Base-by-base conservation (phyloP, 1,284 basidiomycete species). In the Macrocybe sp. region DNA sequence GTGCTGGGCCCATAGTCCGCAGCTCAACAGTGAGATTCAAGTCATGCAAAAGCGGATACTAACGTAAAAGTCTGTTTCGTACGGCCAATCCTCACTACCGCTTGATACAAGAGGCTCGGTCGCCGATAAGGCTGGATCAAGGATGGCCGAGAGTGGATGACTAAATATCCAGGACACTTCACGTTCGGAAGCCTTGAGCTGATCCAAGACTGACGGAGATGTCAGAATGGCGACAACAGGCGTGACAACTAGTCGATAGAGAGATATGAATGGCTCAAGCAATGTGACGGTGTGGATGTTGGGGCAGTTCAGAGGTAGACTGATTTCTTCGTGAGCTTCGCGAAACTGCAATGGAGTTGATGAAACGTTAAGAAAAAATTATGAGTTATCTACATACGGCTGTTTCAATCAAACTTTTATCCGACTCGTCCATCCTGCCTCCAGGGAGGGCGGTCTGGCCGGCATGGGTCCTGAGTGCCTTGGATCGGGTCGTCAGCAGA, bases 371-470 rank as follows among this genome's bases (percentile, higher is more conserved):
- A 9, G 12, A 16, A 34, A 39, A 33, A 9, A 14, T 29, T 30
- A 37, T 28, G 12, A 38, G 33, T 16, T 31, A 32, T 45, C n/a
- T 22, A 65, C 70, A 46, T 52, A 93, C 90, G 10, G 92, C 92
- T 37, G 92, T 91, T 41, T 76, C 67, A 8, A 85, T 63, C 1
- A 85, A 67, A 57, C 77, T 75, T 1, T 59, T 59, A 62, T 95
- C 91, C 2, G 72, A 72, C 9, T 76, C 71, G 57, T 94, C 92
- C 22, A 77, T 75, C 61, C 86, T 90, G 6, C 91, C 92, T 29
- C 92, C 92, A 0, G 92, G 92, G 0, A 94, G 64, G 1, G 91
- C 90, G 37, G 85, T 88, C 58, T 89, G 84, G 14, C 85, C 87
- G 2, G 88, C 82, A 63, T 91, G 88, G 0, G 83, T 78, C 47